Evolutionary conservation across 1,139 yeast species (phyloP), one percentile per base, ranked within the genome.

Genomic region (Sugiyamaella pinicola): DNA sequence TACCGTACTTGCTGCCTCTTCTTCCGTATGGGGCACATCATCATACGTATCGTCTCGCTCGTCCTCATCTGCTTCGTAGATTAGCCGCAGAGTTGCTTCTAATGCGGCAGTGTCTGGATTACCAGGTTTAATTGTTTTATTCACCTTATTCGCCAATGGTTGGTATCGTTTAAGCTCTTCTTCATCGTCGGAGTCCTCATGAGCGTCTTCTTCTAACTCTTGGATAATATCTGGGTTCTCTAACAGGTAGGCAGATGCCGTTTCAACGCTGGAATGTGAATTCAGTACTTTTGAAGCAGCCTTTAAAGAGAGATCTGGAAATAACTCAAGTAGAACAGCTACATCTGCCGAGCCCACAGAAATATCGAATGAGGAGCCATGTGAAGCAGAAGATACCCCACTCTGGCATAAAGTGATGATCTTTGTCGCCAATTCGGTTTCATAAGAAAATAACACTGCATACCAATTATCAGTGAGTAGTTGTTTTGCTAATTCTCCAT

Each of bases 31-130:
- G 7, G 67, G 73, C 54, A 85, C 85, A 42, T 85, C 95, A 18
- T 53, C 58, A 33, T 88, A 88, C 0, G 95, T 87, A 61, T 89
- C 96, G 66, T 88, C 96, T 2, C 87, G 83, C 59, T 87, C 95
- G 56, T 77, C 81, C 61, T 87, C 96, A 57, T 86, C 93, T 18
- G 82, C 78, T 47, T 84, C 87, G 61, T 86, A 84, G 56, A 87
- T 72, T 59, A 85, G 68, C 52, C 81, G 71, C 59, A 88, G 72
- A 0, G 95, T 91, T 45, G 84, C 80, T 8, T 79, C 74, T 43
- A 87, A 35, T 10, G 49, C 69, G 0, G 88, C 82, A 60, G 74
- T 78, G 41, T 74, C 74, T 5, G 65, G 60, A 5, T 57, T 54
- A 15, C 69, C 45, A 45, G 50, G 34, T 31, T 21, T 22, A 21